Evolutionary conservation across 441 rosid species (phyloP).

Genomic region (Manihot esculenta): DNA sequence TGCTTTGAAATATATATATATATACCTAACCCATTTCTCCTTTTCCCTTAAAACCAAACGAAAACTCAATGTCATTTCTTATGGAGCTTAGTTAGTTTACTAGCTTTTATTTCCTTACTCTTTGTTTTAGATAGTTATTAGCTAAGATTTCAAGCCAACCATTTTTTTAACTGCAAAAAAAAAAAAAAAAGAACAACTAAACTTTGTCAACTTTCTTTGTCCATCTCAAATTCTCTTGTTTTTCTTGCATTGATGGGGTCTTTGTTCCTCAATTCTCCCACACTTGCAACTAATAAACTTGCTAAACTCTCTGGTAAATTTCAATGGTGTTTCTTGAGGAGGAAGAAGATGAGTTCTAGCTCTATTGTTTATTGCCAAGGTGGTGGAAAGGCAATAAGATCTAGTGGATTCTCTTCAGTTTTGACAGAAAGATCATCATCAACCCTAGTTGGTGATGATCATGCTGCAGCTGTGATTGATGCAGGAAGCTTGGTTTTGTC

Average conservation of each 20-base stretch:
- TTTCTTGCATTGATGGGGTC: conserved; percentile 59
- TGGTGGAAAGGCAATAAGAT: conserved; percentile 38
- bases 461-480: conserved; percentile 40
- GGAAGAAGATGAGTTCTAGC: conserved; percentile 26
- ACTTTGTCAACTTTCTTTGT: conserved; percentile 11
- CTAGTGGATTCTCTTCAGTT: conserved; percentile 48
- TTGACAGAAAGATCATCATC: conserved; percentile 41
- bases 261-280: conserved; percentile 54
- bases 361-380: conserved; percentile 50
- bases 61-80: conserved; percentile 30
- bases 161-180: conserved; percentile 42
- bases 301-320: conserved; percentile 25
- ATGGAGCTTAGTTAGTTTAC: conserved; percentile 47
- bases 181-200: too few relatives aligned
- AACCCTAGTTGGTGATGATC: conserved; percentile 36
- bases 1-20: conserved; percentile 15
- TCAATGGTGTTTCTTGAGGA: conserved; percentile 31
- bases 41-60: conserved; percentile 45
- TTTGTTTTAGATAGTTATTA: conserved; percentile 40
- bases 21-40: conserved; percentile 53
- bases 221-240: conserved; percentile 19
- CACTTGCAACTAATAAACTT: conserved; percentile 34
- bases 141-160: conserved; percentile 51
- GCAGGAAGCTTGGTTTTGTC: conserved; percentile 55
- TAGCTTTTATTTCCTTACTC: conserved; percentile 28